A percentile compares a stretch with the other conserved stretches of the same genome.
These are phyloP conservation scores for Thalia dealbata DNA, from an alignment of 176 grass and related monocot species.

Conservation along the genomic window DNA sequence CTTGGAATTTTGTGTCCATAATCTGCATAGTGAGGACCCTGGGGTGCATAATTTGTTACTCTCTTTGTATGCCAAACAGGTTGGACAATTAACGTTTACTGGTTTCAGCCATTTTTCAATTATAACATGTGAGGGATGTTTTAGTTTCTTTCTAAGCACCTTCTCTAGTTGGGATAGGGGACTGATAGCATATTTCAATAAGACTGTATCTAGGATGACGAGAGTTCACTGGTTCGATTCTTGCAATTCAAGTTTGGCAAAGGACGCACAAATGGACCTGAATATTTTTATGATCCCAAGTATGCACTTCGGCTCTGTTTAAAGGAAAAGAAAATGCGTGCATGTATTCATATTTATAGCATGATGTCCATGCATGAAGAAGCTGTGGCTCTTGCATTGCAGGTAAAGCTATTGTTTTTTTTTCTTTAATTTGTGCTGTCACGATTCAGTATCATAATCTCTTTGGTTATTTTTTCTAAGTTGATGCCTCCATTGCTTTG, in stretches of 20 bases:
- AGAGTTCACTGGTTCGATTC: conserved; percentile 78
- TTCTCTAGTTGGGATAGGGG: not conserved
- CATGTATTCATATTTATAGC: conserved; percentile 94
- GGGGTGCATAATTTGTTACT: conserved; percentile 92
- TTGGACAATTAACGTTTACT: conserved; percentile 15
- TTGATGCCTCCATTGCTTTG: not conserved
- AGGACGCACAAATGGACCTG: conserved; percentile 53
- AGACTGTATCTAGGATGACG: conserved; percentile 60
- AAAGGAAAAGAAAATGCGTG: conserved; percentile 88
- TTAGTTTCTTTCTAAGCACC: not conserved
- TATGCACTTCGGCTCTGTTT: conserved; percentile 96
- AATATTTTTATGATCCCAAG: conserved; percentile 92
- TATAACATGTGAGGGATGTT: not conserved
- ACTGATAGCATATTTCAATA: conserved; percentile 14
- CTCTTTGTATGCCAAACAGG: conserved; percentile 89
- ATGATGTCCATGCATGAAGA: conserved; percentile 99
- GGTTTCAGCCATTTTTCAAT: not conserved
- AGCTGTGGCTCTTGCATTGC: conserved; percentile 91
- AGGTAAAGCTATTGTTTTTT: conserved; percentile 32
- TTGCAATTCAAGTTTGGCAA: conserved; percentile 75
- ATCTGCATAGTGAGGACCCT: conserved; percentile 70
- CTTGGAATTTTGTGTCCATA: conserved; percentile 92
- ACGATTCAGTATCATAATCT: not conserved
- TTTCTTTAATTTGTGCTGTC: not conserved
- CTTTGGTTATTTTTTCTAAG: not conserved